Evolutionary conservation across 139 green algal genomes (phyloP), one percentile per base, ranked within the genome.

Genomic region (Coelastrella sp.): DNA sequence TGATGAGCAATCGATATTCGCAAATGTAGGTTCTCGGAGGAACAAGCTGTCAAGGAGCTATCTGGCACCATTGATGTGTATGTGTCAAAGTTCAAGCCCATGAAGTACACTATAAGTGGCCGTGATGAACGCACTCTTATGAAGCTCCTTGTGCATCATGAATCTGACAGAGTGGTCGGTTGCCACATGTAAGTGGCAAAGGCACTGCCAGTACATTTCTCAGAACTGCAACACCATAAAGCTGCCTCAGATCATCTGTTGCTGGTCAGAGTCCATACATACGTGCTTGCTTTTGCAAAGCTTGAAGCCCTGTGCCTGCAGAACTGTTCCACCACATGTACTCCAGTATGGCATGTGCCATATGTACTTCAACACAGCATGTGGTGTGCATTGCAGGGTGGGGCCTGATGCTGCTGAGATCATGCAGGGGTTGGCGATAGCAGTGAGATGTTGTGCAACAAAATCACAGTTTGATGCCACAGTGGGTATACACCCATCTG

Each of bases 351-450:
- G 45, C 45, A 57, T 57, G 45, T 57, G 45, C n/a, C n/a, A n/a
- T n/a, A n/a, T 23, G 48, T 15, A 11, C 48, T 15, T 64, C 6
- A 64, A 5, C 53, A 9, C 17, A 64, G 19, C 37, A 17, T 34
- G 5, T 77, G 48, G 15, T 38, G 21, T 45, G n/a, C 30, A 13
- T 13, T 73, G 81, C 85, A 93, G 90, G 90, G 95, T 98, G 30
- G 97, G 97, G 9, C 89, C 91, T 13, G 97, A 99, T 71, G 81
- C 94, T 0, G 91, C 95, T 0, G 97, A 99, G 88, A 99, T 99
- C 85, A 95, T 99, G 92, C 96, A 99, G 90, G 96, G 96, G 60
- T 89, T 99, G 41, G 96, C 90, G 2, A 84, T 99, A 4, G 96
- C 96, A 19, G 75, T 99, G 53, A 98, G 97, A 89, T 91, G 86